These are phyloP conservation scores for Dendrobium huoshanense DNA, from an alignment of 106 monocot genomes.

Conservation along the genomic window DNA sequence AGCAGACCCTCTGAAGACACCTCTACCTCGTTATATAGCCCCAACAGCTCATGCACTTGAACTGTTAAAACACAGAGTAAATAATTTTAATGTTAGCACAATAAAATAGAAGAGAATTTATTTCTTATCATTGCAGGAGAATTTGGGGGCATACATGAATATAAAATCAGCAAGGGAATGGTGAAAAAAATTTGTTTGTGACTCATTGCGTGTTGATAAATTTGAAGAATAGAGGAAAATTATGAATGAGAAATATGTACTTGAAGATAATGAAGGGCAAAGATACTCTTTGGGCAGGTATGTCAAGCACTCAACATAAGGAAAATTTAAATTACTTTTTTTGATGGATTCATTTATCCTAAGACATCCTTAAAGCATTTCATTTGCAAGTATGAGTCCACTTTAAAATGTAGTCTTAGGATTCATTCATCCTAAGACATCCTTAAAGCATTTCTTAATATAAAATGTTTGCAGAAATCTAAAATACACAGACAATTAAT, in stretches of 20 bases:
- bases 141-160: constrained; percentile 32
- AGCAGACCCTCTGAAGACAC: constrained; percentile 72
- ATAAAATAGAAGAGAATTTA: background rate
- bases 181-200: constrained; percentile 27
- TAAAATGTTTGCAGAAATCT: background rate
- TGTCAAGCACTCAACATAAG: constrained; percentile 27
- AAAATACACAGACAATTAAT: background rate
- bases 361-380: constrained; percentile 45
- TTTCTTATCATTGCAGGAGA: constrained; percentile 17
- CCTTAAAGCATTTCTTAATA: too few species aligned
- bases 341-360: constrained; percentile 37
- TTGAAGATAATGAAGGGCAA: constrained; percentile 40
- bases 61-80: background rate
- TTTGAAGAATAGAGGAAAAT: constrained; percentile 33
- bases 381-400: constrained; percentile 33
- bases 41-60: constrained; percentile 81
- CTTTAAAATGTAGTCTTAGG: constrained; percentile 29
- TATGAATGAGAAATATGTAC: constrained; percentile 27
- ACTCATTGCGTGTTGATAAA: constrained; percentile 20
- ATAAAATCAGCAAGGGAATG: constrained; percentile 26
- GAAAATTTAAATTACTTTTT: constrained; percentile 21
- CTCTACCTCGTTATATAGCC: constrained; percentile 60
- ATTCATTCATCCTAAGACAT: too few species aligned
- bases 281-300: constrained; percentile 37
- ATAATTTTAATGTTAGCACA: background rate